These are phyloP conservation scores for Meyerozyma elateridarum DNA, from an alignment of 1,139 yeast species.

Conservation along the genomic window DNA sequence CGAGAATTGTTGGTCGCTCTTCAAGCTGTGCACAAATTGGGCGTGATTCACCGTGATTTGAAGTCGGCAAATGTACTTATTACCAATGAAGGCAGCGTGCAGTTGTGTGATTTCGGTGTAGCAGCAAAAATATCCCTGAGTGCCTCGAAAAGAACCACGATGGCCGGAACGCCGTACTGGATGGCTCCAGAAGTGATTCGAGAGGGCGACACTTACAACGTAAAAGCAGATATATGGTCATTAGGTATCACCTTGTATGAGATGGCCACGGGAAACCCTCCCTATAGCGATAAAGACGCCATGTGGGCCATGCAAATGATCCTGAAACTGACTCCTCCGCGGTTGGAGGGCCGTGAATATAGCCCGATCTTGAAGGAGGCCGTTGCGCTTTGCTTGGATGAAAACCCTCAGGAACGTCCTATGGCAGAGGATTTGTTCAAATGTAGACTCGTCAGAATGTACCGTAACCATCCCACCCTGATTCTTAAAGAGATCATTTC, in stretches of 20 bases:
- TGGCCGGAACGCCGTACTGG: conserved; percentile 99
- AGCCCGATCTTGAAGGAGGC: conserved; percentile 76
- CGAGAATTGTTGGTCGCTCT: conserved; percentile 79
- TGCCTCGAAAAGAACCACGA: conserved; percentile 78
- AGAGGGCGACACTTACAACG: conserved; percentile 83
- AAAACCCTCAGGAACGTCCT: conserved; percentile 84
- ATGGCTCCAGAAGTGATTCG: conserved; percentile 99
- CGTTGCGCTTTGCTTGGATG: conserved; percentile 88
- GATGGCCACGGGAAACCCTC: conserved; percentile 96
- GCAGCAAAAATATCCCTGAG: conserved; percentile 89
- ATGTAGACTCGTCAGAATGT: conserved; percentile 63
- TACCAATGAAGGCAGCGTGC: conserved; percentile 84
- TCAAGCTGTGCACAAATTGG: conserved; percentile 77
- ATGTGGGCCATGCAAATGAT: conserved; percentile 92
- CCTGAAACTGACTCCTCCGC: conserved; percentile 88
- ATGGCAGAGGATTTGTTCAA: conserved; percentile 80
- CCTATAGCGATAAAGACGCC: conserved; percentile 93
- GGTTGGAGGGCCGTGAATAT: conserved; percentile 87
- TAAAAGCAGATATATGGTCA: conserved; percentile 91
- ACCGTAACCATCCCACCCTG: conserved; percentile 55
- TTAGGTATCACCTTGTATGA: conserved; percentile 92
- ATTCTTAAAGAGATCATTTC: conserved; percentile 73
- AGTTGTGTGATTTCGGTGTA: conserved; percentile 95
- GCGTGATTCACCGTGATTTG: conserved; percentile 91
- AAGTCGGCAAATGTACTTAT: conserved; percentile 94